Base-by-base conservation (phyloP, 2,329 filamentous ascomycete genomes). In the Aureobasidium subglaciale region DNA sequence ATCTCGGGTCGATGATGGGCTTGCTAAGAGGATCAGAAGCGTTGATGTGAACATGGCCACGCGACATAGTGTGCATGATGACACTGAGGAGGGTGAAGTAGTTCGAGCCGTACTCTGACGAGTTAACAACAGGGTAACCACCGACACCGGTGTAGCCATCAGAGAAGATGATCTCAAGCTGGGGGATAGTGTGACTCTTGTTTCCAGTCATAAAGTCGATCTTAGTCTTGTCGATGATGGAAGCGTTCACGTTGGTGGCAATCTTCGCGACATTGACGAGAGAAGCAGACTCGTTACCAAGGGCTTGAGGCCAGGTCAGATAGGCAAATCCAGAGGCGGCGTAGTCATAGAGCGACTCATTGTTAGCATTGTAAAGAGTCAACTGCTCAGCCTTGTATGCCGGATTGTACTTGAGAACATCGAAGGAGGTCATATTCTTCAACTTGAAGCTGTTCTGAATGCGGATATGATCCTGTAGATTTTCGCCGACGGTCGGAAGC, bases 401-500 rank as follows among this genome's bases (percentile, higher is more conserved):
- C 1, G 59, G 59, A 27, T 63, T 38, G 45, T 59, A 57, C 37
- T 32, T 40, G 30, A 60, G 56, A 5, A 38, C 35, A 4, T 38
- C 59, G 13, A 49, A 43, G 2, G 62, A 64, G 1, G 55, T 46
- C 7, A 59, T 45, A 16, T 64, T 62, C 43, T 66, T 66, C 38
- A 72, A 62, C 58, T 60, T 61, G 61, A 58, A 69, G 15, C 61
- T 56, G 43, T 58, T 61, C 30, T 65, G 62, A 29, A 61, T 68
- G 27, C 60, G 58, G 18, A 58, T 41, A 64, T 75, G 74, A 50
- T 78, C 75, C 60, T 78, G 75, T 15, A 78, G 65, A 46, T 78
- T 76, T 48, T 73, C 71, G 16, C 76, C 77, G 2, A 78, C 74
- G 11, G 68, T 69, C 1, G 66, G 62, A 35, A 70, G 73, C 6